Evolutionary conservation across 352 stramenopile species (phyloP), one percentile per base, ranked within the genome.

Genomic region (Phytophthora foliorum): DNA sequence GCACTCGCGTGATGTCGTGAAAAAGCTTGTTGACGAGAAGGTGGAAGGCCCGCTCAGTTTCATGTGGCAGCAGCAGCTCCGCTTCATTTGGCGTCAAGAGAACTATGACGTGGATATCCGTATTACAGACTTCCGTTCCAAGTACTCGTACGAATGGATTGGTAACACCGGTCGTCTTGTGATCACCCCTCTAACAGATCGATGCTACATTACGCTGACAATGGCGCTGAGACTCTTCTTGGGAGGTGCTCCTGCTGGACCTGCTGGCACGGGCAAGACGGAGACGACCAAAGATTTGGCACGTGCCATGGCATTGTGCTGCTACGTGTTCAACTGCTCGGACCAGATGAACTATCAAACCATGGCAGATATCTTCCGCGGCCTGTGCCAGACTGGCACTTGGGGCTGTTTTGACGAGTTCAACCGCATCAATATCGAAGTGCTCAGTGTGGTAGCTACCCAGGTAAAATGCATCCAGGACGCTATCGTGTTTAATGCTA

Each of bases 121-220:
- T 16, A 99, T 99, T 72, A 98, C 92, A 11, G 96, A 99, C 72
- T 99, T 98, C 65, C 83, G 91, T 0, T 98, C 92, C 64, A 99
- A 98, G 56, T 96, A 96, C 51, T 95, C 86, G 46, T 96, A 96
- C 70, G 89, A 96, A 57, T 95, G 86, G 86, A 94, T 95, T 45
- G 89, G 89, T 11, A 96, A 96, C 65, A 95, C 87, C 9, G 93
- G 95, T 32, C 92, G 95, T 7, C 80, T 99, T 16, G 95, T 98
- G 52, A 98, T 99, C 72, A 99, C 96, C 6, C 95, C 96, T 21
- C 78, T 99, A 6, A 99, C 96, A 4, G 96, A 99, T 84, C 89
- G 96, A 16, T 99, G 96, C 72, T 99, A 99, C 74, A 98, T 99
- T 59, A 99, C 96, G 9, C 72, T 99, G 17, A 99, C 96, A 4